phyloP scores from a whole-genome alignment of 2,329 filamentous ascomycete species.

The Fusarium keratoplasticum region DNA sequence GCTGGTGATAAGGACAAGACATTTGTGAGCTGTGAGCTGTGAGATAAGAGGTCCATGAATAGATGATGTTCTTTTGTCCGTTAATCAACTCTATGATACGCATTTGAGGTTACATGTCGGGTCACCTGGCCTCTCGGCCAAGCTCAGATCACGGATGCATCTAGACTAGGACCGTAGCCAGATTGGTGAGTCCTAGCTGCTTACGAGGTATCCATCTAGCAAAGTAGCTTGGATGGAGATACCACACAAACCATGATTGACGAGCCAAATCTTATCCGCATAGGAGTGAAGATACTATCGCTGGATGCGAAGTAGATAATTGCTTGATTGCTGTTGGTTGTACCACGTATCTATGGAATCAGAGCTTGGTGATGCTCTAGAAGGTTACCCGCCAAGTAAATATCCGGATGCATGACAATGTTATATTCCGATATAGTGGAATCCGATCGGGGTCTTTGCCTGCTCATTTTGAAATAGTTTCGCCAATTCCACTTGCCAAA shows the following conservation, averaged over 20 bases:
- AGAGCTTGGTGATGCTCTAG: neutral
- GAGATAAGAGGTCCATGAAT: neutral
- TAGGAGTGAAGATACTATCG: neutral
- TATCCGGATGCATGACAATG: neutral
- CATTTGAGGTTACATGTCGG: neutral
- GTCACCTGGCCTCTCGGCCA: neutral
- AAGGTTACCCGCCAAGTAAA: conserved; percentile 1
- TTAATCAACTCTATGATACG: neutral
- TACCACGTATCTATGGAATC: neutral
- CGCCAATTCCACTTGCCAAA: neutral
- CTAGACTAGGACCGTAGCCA: neutral
- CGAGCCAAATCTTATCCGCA: neutral
- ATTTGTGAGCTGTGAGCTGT: neutral
- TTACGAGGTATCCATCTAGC: neutral
- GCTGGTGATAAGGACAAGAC: neutral
- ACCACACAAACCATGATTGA: neutral
- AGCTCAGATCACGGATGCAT: neutral
- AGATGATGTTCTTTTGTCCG: neutral
- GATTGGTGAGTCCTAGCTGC: neutral
- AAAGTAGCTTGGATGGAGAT: neutral
- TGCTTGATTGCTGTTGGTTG: neutral
- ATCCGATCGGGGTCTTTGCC: neutral
- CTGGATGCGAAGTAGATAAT: neutral
- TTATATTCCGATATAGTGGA: conserved; percentile 6
- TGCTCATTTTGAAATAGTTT: neutral